Base-by-base conservation (phyloP, 768 basidiomycete genomes). In the Mycena rosella region DNA sequence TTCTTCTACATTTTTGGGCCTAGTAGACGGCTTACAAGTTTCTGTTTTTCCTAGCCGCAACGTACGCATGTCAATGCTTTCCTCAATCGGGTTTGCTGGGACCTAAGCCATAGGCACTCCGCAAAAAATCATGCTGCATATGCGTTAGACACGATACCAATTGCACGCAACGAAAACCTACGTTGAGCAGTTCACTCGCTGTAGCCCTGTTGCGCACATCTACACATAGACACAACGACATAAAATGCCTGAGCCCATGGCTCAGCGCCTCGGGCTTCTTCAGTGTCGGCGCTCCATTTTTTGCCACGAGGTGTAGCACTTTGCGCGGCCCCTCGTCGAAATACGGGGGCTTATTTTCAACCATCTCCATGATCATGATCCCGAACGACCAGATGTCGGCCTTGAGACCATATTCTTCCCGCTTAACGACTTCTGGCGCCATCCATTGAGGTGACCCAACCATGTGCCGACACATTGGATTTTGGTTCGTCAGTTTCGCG, bases 351-450 rank as follows among this genome's bases (percentile, higher is more conserved):
- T 96, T 96, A 73, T 95, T 95, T 79, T 98, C 96, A 69, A 98
- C 96, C 96, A 98, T 98, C 85, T 98, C 95, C 64, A 98, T 97
- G 5, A 95, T 95, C 95, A 97, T 96, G 80, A 98, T 98, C 10
- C 96, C 96, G 8, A 98, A 86, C 14, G 94, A 95, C 96, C 96
- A 97, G 52, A 97, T 95, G 73, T 97, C 96, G 26, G 96, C 96
- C 78, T 96, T 96, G 26, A 95, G 93, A 47, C 96, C 96, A 74
- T 98, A 98, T 78, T 95, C 94, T 80, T 96, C 95, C 77, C 96
- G 93, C 81, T 95, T 96, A 74, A 98, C 95, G 56, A 98, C 94
- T 78, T 98, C 96, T 14, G 96, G 96, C 2, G 96, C 96, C 96
- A 98, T 97, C 96, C 96, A 97, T 80, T 97, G 96, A 0, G 96